Base-by-base conservation (phyloP, 1,139 yeast species). In the Trichomonascaceae sp. region DNA sequence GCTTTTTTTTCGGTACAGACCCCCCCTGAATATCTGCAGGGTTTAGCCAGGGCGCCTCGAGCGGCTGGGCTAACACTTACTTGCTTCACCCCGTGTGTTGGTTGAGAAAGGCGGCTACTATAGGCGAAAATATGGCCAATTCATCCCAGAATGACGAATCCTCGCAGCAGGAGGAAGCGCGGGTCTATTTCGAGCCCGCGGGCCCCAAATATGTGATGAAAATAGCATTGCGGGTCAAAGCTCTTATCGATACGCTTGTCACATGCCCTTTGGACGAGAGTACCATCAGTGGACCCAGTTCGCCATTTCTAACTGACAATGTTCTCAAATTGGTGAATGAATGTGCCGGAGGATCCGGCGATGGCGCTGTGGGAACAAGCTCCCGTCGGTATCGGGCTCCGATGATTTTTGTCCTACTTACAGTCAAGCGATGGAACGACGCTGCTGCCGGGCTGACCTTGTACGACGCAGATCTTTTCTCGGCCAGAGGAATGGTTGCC, bases 291-390 rank as follows among this genome's bases (percentile, higher is more conserved):
- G 58, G 66, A 13, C 72, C 76, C 4, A 74, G 73, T 39, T 74
- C 89, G 1, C 67, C 76, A 1, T 65, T 82, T 34, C 56, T 82
- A 37, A 77, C 73, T 39, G 64, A 65, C 6, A 62, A 65, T 16
- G 82, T 80, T 1, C 53, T 80, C 16, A 53, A 65, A 5, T 64
- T 82, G 42, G 77, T 76, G 1, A 65, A 70, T 37, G 67, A 66
- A 29, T 92, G 94, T 2, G 93, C 93, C 14, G 93, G 93, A 8
- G 94, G 94, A 14, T 65, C 67, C 37, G 80, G 82, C 3, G 57
- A 67, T 30, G 82, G 87, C 13, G 56, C 62, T 35, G 45, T 50
- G 9, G 78, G 76, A 1, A 59, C 77, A 0, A 65, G 78, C 3
- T 64, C 76, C 1, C 63, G 67, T 45, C 71, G 74, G 47, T 82